A percentile compares a stretch with the other conserved stretches of the same genome.
These are phyloP conservation scores for Cryphonectria nitschkei DNA, from an alignment of 2,329 filamentous ascomycete genomes.

Conservation along the genomic window DNA sequence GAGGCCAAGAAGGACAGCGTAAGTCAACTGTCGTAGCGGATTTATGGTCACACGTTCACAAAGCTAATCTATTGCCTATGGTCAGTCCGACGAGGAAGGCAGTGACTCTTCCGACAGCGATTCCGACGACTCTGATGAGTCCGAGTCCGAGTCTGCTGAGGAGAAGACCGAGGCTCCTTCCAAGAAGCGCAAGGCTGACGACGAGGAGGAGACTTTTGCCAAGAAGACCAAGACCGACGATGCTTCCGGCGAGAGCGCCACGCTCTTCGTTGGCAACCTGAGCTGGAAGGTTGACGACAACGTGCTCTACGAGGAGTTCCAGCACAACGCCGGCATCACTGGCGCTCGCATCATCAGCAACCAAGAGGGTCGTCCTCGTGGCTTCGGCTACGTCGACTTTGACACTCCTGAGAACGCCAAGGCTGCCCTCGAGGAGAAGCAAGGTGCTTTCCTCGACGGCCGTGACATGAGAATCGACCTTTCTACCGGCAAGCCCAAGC, in stretches of 20 bases:
- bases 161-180: conserved; percentile 38
- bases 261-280: conserved; percentile 87
- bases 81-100: conserved; percentile 34
- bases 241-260: conserved; percentile 54
- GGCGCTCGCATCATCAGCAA: conserved; percentile 83
- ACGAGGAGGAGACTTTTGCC: conserved; percentile 49
- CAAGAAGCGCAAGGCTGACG: conserved; percentile 72
- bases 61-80: neutral
- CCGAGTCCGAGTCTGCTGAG: conserved; percentile 36
- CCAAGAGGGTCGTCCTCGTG: conserved; percentile 80
- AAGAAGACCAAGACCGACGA: conserved; percentile 72
- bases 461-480: conserved; percentile 46
- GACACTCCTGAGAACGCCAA: conserved; percentile 55
- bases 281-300: conserved; percentile 91
- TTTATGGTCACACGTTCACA: conserved; percentile 12
- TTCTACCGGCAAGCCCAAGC: conserved; percentile 39
- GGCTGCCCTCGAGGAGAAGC: conserved; percentile 46
- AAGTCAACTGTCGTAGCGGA: neutral
- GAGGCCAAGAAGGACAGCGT: conserved; percentile 31
- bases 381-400: conserved; percentile 94
- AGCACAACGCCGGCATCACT: conserved; percentile 73
- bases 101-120: conserved; percentile 30
- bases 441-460: conserved; percentile 41
- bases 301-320: conserved; percentile 78
- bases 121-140: conserved; percentile 38